Base-by-base conservation (phyloP, 768 basidiomycete species). In the Macrolepiota dolichaula region DNA sequence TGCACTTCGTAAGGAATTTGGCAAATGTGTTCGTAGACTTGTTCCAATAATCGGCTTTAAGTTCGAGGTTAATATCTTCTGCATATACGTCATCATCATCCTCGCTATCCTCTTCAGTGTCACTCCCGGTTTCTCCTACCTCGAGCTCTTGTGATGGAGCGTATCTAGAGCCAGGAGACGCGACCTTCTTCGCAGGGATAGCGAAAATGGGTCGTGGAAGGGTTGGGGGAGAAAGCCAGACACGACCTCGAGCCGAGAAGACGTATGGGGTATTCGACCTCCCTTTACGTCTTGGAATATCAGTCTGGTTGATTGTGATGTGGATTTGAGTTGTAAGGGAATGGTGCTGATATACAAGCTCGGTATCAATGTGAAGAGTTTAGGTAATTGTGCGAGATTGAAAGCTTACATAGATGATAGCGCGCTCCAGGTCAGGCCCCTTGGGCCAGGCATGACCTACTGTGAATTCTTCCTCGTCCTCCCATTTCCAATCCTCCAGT, bases 381-480 rank as follows among this genome's bases (percentile, higher is more conserved):
- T 32, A 32, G 22, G n/a, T 10, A 35, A 22, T 25, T 46, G 6
- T 40, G 27, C 49, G 19, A 17, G 25, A 35, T n/a, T n/a, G 55
- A 32, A 63, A 54, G 77, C 87, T 62, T 66, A 91, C 89, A 67
- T 89, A 91, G 57, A 87, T 71, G 37, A 91, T 81, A 1, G 78
- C 89, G n/a, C 73, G 72, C 1, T 67, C 62, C 1, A 72, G 67
- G 49, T 79, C 74, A 24, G 74, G 71, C 11, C 81, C 77, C 51
- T 77, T 77, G 0, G 79, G 77, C 86, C 88, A 91, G 3, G 82
- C 82, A 66, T 85, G 81, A 7, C 69, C 77, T 13, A 91, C 69
- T 0, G 81, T 81, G 51, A 82, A 79, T 63, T 89, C 88, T 66
- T 88, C 86, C 67, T 91, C 89, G 2, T 84, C 81, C 54, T 85